phyloP scores from a whole-genome alignment of 2,329 filamentous ascomycete species.

The Ilyonectria sp. region DNA sequence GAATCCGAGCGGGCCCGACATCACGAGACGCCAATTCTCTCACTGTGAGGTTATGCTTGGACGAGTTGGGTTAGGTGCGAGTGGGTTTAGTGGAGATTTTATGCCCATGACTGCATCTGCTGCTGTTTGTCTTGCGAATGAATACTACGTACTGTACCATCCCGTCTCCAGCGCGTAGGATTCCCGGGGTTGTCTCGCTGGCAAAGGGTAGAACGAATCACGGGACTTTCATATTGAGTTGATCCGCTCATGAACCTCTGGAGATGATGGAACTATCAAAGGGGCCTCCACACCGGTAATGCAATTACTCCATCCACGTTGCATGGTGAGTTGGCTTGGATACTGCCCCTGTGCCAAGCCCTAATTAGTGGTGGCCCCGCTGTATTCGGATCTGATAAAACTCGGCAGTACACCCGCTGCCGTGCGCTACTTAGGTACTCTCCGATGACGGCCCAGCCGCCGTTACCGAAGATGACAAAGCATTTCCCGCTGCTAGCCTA shows the following conservation, averaged over 20 bases:
- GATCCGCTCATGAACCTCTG: no score
- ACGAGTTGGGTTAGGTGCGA: neutral
- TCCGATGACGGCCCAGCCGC: neutral
- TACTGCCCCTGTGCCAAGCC: no score
- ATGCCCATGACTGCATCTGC: neutral
- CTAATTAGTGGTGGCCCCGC: no score
- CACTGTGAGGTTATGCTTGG: neutral
- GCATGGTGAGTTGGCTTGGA: no score
- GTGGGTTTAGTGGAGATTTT: neutral
- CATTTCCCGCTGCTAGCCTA: neutral
- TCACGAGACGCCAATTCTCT: slow-evolving; percentile 9
- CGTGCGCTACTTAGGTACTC: neutral
- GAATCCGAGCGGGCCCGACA: slow-evolving; percentile 16
- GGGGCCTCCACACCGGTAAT: no score
- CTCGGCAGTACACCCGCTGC: neutral
- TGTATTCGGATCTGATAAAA: neutral
- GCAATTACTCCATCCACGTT: no score
- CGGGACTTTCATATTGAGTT: no score
- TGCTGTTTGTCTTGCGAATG: neutral
- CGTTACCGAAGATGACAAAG: neutral
- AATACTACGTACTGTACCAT: no score
- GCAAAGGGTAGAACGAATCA: no score
- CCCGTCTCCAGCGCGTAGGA: no score
- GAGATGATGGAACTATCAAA: no score
- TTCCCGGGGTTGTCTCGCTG: no score